Percentiles rank a stretch among this genome's conserved stretches.
phyloP scores from a whole-genome alignment of 164 flowering plant species.

The Santalum album region DNA sequence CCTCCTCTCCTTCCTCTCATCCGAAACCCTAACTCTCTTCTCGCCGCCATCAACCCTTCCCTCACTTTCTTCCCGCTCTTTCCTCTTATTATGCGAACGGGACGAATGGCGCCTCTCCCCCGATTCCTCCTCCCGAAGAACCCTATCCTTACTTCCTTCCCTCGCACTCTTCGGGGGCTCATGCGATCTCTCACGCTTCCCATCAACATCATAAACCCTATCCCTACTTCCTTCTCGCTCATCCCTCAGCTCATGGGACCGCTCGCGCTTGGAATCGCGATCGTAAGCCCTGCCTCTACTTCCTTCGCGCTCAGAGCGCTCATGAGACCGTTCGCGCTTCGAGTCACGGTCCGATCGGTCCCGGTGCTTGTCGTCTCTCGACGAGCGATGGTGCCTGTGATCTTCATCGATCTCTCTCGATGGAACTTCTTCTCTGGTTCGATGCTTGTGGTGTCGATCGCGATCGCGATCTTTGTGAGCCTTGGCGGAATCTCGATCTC shows the following conservation, averaged over 20 bases:
- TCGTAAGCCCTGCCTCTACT: slow-evolving; percentile 11
- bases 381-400: slow-evolving; percentile 3
- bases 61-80: slow-evolving; percentile 48
- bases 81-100: slow-evolving; percentile 48
- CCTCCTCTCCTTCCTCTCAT: slow-evolving; percentile 1
- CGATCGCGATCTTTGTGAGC: slow-evolving; percentile 1
- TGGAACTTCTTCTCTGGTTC: slow-evolving; percentile 6
- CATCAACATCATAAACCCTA: slow-evolving; percentile 2
- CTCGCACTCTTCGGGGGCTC: too few relatives aligned
- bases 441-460: slow-evolving; percentile 25
- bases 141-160: slow-evolving; percentile 13
- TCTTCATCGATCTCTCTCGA: slow-evolving; percentile 3
- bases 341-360: slow-evolving; percentile 10
- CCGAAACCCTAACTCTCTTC: slow-evolving; percentile 40
- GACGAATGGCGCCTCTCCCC: slow-evolving; percentile 11
- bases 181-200: slow-evolving; percentile 8
- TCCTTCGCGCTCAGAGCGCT: not conserved
- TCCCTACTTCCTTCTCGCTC: slow-evolving; percentile 19
- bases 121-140: slow-evolving; percentile 14
- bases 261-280: slow-evolving; percentile 20
- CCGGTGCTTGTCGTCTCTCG: slow-evolving; percentile 15
- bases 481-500: slow-evolving; percentile 8
- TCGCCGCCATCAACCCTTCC: slow-evolving; percentile 31
- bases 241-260: slow-evolving; percentile 17
- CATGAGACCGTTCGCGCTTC: slow-evolving; percentile 5